A percentile compares a stretch with the other conserved stretches of the same genome.
Conservation (phyloP, 2,329 filamentous ascomycete species). For the Sphaceloma murrayae region DNA sequence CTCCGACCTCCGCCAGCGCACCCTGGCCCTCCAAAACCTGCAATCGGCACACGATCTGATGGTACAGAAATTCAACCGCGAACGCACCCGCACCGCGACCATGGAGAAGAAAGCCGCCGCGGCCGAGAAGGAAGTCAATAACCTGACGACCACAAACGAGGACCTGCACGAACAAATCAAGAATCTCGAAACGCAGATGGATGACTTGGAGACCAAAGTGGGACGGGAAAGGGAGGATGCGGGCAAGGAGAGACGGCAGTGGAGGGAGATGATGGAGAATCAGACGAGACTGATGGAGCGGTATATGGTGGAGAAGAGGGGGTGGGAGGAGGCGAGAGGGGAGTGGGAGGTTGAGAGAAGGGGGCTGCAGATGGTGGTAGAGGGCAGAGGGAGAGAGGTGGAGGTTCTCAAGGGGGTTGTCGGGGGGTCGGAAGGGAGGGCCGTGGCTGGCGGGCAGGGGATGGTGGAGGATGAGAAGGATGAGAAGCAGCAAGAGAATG, state of each 20-base stretch:
- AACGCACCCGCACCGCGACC: slow-evolving; percentile 41
- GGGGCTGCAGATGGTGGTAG: slow-evolving; percentile 22
- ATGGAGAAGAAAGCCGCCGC: slow-evolving; percentile 44
- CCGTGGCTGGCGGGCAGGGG: background rate
- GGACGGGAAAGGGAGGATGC: slow-evolving; percentile 39
- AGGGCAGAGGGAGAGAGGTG: background rate
- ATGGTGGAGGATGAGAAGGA: background rate
- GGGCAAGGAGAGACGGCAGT: slow-evolving; percentile 39
- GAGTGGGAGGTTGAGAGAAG: too few relatives aligned
- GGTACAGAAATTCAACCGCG: slow-evolving; percentile 43
- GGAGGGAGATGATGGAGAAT: slow-evolving; percentile 44
- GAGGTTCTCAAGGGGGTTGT: slow-evolving; percentile 1
- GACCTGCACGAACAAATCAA: slow-evolving; percentile 40
- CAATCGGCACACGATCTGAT: slow-evolving; percentile 47
- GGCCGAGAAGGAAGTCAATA: slow-evolving; percentile 44
- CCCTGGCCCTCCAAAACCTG: slow-evolving; percentile 43
- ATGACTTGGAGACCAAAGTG: slow-evolving; percentile 40
- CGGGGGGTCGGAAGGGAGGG: background rate
- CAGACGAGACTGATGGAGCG: slow-evolving; percentile 38
- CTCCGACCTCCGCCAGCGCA: slow-evolving; percentile 46
- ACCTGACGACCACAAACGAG: slow-evolving; percentile 42
- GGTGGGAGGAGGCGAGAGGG: slow-evolving; percentile 33
- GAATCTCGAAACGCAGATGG: slow-evolving; percentile 40
- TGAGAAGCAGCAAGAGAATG: background rate
- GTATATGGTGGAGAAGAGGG: slow-evolving; percentile 35